phyloP scores from a whole-genome alignment of 139 green algal species.

The Astrephomene gubernaculifera region DNA sequence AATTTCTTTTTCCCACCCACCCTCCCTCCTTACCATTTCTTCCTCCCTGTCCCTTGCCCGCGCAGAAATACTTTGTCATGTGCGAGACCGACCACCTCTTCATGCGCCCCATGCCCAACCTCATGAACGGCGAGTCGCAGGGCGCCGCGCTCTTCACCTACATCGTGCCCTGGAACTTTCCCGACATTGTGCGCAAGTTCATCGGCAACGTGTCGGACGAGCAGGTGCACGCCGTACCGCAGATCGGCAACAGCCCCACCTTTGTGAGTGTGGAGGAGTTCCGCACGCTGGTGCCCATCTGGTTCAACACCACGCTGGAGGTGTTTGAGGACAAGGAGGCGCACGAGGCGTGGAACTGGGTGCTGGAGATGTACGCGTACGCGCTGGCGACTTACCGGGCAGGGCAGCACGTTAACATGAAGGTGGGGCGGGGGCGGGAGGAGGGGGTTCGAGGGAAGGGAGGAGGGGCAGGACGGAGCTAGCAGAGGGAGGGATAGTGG shows the following conservation, averaged over 20 bases:
- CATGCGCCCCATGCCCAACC: slow-evolving; percentile 93
- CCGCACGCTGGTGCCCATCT: slow-evolving; percentile 64
- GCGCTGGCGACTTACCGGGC: slow-evolving; percentile 49
- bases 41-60: too few relatives aligned
- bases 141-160: slow-evolving; percentile 54
- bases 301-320: slow-evolving; percentile 89
- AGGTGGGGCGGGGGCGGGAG: not conserved
- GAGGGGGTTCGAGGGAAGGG: not conserved
- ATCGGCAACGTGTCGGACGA: slow-evolving; percentile 50
- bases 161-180: slow-evolving; percentile 49
- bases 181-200: slow-evolving; percentile 49
- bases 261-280: slow-evolving; percentile 71
- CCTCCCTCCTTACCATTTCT: not conserved
- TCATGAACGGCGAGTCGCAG: slow-evolving; percentile 77
- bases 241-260: slow-evolving; percentile 91
- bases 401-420: slow-evolving; percentile 38
- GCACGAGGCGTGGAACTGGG: slow-evolving; percentile 62
- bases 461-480: not conserved
- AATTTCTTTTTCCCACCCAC: too few relatives aligned
- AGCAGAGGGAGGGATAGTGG: too few relatives aligned
- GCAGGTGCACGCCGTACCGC: slow-evolving; percentile 51
- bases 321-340: slow-evolving; percentile 89
- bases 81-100: slow-evolving; percentile 96
- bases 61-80: slow-evolving; percentile 90
- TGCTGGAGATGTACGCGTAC: slow-evolving; percentile 91